A percentile compares a stretch with the other conserved stretches of the same genome.
These are phyloP conservation scores for Chaetoceros muelleri DNA, from an alignment of 108 stramenopile genomes.

Conservation along the genomic window DNA sequence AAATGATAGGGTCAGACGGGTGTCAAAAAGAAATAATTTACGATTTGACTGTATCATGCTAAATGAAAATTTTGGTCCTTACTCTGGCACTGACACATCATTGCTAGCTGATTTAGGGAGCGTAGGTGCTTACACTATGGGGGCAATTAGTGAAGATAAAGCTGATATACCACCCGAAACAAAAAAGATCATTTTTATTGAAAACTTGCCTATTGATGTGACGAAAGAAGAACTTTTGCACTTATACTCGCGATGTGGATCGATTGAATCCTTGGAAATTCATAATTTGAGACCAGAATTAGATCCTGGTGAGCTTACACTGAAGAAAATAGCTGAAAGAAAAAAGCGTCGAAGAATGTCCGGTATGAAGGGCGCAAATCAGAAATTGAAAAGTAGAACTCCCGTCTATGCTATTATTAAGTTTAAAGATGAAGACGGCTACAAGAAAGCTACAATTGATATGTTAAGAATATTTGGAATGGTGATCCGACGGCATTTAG, in stretches of 20 bases:
- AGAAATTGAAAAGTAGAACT: constrained; percentile 35
- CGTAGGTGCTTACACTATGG: too few relatives aligned
- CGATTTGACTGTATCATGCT: not conserved
- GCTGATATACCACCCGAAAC: not conserved
- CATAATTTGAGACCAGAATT: constrained; percentile 63
- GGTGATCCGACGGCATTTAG: constrained; percentile 51
- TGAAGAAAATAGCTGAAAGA: constrained; percentile 30
- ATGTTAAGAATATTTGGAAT: constrained; percentile 70
- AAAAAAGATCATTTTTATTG: constrained; percentile 46
- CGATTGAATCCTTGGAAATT: constrained; percentile 46
- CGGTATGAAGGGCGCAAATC: constrained; percentile 1
- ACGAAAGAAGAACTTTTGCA: constrained; percentile 36
- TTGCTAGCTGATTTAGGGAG: not conserved
- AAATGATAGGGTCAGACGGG: not conserved
- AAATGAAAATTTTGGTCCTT: not conserved
- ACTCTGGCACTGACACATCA: not conserved
- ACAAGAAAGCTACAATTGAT: constrained; percentile 27
- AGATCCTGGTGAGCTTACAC: constrained; percentile 56
- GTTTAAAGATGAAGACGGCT: constrained; percentile 38
- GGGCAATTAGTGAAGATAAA: not conserved
- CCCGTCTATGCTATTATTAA: constrained; percentile 63
- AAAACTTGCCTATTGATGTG: constrained; percentile 76
- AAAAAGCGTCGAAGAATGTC: constrained; percentile 16
- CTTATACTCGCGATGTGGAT: constrained; percentile 60
- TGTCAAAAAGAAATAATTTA: not conserved